Base-by-base conservation (phyloP, 106 monocot species). In the Xerophyta viscosa region DNA sequence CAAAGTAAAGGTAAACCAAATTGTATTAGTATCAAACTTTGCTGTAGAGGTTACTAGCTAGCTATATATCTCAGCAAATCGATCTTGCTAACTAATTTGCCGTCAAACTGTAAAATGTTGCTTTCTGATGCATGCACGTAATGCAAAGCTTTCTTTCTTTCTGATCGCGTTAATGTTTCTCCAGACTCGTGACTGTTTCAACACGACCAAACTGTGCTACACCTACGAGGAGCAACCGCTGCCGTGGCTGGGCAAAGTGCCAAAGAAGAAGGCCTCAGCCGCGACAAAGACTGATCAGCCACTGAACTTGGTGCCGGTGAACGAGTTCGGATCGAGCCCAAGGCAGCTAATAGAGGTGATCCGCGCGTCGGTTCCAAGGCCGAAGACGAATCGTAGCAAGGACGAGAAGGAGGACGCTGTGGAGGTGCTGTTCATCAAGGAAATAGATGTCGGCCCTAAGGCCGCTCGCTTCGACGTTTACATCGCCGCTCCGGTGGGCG, bases 381-480 rank as follows among this genome's bases (percentile, higher is more conserved):
- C 70, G 0, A 70, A 70, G 46, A 41, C 30, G 29, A 56, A 27
- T 54, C 70, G 70, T 23, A 62, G n/a, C 20, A 56, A 70, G 27
- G 28, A 25, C 21, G 70, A 70, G 18, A 70, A 70, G 55, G 25
- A 62, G 20, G 56, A 54, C 0, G 19, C 54, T 12, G 46, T 41
- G 29, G 70, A 70, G 62, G 37, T 70, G 26, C 31, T 70, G 2
- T 28, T 33, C 22, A 39, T 70, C 47, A 49, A 47, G 29, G 55
- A 42, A 45, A 70, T 70, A 26, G 27, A 41, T 8, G 55, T 55
- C 25, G 36, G 53, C 4, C 17, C 20, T 8, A 47, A 56, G 2
- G 31, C 62, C 0, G 55, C 62, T 0, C 62, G 70, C 22, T 70
- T 70, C 54, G 62, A 70, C 25, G 56, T 70, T 27, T 70, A 63